A percentile compares a stretch with the other conserved stretches of the same genome.
Evolutionary conservation across 768 basidiomycete species (phyloP).

Genomic region (Leccinum rimulosum): DNA sequence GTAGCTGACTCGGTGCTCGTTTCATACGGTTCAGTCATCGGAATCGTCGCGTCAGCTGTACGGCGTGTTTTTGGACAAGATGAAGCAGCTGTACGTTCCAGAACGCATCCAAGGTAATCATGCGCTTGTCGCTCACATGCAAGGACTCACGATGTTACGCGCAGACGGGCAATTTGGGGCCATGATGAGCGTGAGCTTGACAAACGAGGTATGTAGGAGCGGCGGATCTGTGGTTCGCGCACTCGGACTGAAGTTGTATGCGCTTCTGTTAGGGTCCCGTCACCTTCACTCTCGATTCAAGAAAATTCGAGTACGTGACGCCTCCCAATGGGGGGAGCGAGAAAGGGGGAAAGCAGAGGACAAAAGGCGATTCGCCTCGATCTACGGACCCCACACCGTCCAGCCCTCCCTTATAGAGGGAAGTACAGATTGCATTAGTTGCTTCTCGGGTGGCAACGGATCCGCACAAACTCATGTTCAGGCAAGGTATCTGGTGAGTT

Average conservation of each 20-base stretch:
- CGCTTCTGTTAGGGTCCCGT: constrained; percentile 63
- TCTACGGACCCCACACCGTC: constrained; percentile 3
- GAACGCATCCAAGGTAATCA: constrained; percentile 74
- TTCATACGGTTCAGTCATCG: constrained; percentile 38
- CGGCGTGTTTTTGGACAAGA: constrained; percentile 62
- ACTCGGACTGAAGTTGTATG: constrained; percentile 1
- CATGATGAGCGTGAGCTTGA: constrained; percentile 90
- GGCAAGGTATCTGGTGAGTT: constrained; percentile 8
- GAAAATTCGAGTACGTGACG: constrained; percentile 68
- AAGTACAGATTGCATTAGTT: neutral
- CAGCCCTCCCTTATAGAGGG: neutral
- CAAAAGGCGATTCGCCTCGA: neutral
- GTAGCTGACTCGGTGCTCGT: neutral
- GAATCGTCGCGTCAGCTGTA: constrained; percentile 71
- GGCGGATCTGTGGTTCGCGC: neutral
- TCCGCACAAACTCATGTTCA: neutral
- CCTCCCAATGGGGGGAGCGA: constrained; percentile 7
- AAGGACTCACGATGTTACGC: neutral
- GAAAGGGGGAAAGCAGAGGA: constrained; percentile 13
- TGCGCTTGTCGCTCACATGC: neutral
- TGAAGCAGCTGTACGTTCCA: constrained; percentile 63
- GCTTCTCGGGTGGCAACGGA: neutral
- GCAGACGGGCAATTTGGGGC: constrained; percentile 92
- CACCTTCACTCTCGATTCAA: constrained; percentile 80
- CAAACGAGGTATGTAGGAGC: constrained; percentile 68